Evolutionary conservation across 2,329 filamentous ascomycete species (phyloP).

Genomic region (Trichoderma asperellum): DNA sequence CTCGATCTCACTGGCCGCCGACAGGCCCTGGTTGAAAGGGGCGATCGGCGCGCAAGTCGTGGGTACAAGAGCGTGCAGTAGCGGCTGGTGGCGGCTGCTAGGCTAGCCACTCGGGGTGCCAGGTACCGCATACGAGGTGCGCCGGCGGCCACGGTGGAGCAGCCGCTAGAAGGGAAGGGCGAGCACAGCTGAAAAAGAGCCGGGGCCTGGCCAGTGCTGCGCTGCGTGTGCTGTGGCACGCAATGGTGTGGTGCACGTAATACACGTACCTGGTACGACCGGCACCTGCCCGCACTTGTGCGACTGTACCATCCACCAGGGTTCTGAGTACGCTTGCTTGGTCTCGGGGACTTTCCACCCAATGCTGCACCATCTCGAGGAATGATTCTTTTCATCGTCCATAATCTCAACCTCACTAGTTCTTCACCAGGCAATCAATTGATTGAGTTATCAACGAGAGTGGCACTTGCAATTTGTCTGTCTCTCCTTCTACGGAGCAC

Average conservation of each 20-base stretch:
- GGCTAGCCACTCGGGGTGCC: background rate
- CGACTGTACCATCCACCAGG: background rate
- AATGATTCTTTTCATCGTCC: background rate
- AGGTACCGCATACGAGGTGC: constrained; percentile 24
- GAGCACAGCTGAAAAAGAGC: background rate
- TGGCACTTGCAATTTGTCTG: background rate
- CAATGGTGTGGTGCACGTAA: background rate
- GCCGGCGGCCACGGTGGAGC: constrained; percentile 26
- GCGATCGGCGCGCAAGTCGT: constrained; percentile 11
- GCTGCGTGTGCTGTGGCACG: background rate
- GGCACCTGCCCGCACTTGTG: background rate
- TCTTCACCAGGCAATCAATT: background rate
- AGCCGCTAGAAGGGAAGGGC: constrained; percentile 8
- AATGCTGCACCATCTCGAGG: background rate
- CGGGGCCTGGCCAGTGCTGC: background rate
- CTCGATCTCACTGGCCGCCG: constrained; percentile 15
- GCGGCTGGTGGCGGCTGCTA: constrained; percentile 1
- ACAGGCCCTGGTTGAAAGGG: constrained; percentile 23
- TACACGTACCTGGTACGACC: background rate
- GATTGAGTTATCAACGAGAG: background rate
- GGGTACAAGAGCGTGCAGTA: constrained; percentile 1
- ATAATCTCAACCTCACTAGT: background rate
- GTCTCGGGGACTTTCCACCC: background rate
- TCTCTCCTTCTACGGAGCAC: background rate
- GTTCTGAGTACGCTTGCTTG: background rate